Evolutionary conservation across 352 stramenopile species (phyloP).

Genomic region (Pythium volutum): DNA sequence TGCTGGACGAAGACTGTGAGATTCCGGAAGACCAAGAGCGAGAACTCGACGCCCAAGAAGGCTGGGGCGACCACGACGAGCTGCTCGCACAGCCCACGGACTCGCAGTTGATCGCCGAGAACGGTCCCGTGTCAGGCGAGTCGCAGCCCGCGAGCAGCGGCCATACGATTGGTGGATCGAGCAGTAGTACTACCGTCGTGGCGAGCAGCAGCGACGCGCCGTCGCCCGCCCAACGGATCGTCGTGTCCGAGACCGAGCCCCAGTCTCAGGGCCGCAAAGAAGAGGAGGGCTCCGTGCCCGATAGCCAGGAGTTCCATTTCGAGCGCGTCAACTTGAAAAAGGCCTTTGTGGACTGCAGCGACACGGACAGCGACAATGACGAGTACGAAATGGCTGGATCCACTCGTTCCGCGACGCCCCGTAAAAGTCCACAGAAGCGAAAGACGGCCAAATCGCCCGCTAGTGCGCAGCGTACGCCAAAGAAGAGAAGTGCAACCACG

Average conservation of each 20-base stretch:
- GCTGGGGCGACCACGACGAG: constrained; percentile 31
- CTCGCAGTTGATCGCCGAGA: constrained; percentile 72
- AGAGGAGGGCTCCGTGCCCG: constrained; percentile 14
- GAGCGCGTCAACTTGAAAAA: constrained; percentile 47
- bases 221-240: not conserved
- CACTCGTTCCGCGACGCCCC: constrained; percentile 13
- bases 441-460: not conserved
- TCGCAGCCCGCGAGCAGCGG: constrained; percentile 9
- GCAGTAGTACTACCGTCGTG: constrained; percentile 14
- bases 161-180: constrained; percentile 4
- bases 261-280: not conserved
- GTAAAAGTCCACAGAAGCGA: not conserved
- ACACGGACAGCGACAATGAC: constrained; percentile 44
- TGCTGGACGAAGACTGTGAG: constrained; percentile 55
- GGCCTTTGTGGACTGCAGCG: constrained; percentile 48
- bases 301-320: constrained; percentile 41
- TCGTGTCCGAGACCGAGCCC: constrained; percentile 11
- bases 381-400: constrained; percentile 2
- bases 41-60: constrained; percentile 51
- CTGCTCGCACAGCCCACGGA: constrained; percentile 33
- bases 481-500: not conserved
- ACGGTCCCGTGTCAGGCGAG: constrained; percentile 32
- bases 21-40: constrained; percentile 63
- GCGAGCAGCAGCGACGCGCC: constrained; percentile 1
- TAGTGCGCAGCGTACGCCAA: not conserved